These are phyloP conservation scores for Vicia faba DNA, from an alignment of 306 rosid genomes.

Conservation along the genomic window DNA sequence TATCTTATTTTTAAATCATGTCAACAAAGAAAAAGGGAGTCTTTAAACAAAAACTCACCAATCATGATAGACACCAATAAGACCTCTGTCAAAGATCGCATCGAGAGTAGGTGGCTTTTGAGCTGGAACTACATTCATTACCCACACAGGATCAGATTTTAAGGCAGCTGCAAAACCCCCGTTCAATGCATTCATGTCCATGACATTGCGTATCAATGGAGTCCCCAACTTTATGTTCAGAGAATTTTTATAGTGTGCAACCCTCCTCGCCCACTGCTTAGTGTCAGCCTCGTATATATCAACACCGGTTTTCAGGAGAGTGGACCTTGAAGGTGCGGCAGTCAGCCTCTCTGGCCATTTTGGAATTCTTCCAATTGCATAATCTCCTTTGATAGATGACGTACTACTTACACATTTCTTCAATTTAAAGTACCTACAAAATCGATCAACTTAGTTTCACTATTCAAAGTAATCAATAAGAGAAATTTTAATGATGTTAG, in stretches of 20 bases:
- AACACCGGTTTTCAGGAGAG: constrained; percentile 64
- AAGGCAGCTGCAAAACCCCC: constrained; percentile 97
- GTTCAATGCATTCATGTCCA: constrained; percentile 96
- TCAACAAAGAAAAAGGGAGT: background rate
- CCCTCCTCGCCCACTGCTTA: constrained; percentile 75
- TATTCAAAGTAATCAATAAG: constrained; percentile 14
- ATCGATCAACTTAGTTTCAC: constrained; percentile 37
- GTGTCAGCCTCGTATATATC: constrained; percentile 84
- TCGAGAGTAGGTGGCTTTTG: constrained; percentile 73
- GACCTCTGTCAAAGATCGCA: constrained; percentile 83
- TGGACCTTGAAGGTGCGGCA: constrained; percentile 64
- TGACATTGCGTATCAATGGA: constrained; percentile 73
- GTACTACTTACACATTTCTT: constrained; percentile 79
- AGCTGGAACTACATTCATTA: constrained; percentile 91
- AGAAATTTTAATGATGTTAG: constrained; percentile 10
- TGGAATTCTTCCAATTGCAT: constrained; percentile 74
- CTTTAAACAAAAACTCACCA: constrained; percentile 60
- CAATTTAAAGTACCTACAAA: constrained; percentile 78
- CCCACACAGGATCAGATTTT: constrained; percentile 86
- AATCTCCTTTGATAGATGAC: constrained; percentile 68
- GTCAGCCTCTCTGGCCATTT: constrained; percentile 87
- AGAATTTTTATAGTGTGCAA: constrained; percentile 66
- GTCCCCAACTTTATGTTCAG: constrained; percentile 80
- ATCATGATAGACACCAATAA: constrained; percentile 88
- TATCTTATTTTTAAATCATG: constrained; percentile 6